Base-by-base conservation (phyloP, 2,329 filamentous ascomycete genomes). In the Xylariaceae sp. region DNA sequence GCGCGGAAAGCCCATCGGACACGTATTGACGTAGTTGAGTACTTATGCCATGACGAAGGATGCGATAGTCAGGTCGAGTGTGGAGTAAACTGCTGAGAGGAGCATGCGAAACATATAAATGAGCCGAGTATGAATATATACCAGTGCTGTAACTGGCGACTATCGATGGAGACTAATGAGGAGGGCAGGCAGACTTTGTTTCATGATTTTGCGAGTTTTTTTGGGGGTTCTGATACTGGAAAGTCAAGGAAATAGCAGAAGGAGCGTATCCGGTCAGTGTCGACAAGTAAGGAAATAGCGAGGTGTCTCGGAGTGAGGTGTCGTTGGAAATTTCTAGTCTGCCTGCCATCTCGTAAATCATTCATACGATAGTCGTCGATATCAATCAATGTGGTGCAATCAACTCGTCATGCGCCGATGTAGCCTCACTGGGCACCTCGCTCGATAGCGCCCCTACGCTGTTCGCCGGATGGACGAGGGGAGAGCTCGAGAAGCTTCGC, bases 401-500 rank as follows among this genome's bases (percentile, higher is more conserved):
- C 31, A 44, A 39, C 42, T 48, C 40, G 42, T 49, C 19, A 42
- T 44, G 41, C 39, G 44, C 10, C 4, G 9, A 5, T 14, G 49
- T 35, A 30, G 30, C 22, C 44, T 39, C 59, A 64, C 45, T 64
- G 58, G n/a, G 57, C 58, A 19, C 56, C 57, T 53, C 62, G 58
- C 53, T 67, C 61, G 58, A 61, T 44, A 52, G 62, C 46, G 45
- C 64, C 66, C 58, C 68, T 67, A 62, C 71, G 75, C 39, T 67
- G 70, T 54, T 84, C 82, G 11, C 70, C 68, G 18, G 81, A 85
- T 40, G 66, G 65, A 22, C 78, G 74, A 18, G 80, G 75, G 17
- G 77, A 76, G 42, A 91, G 75, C 44, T 90, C 83, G 44, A 94
- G 71, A 45, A 92, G 69, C 67, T 82, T 87, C 11, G 87, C 87